Evolutionary conservation across 192 early-diverging fungal genomes (phyloP).

Genomic region (Backusella tuberculispora): DNA sequence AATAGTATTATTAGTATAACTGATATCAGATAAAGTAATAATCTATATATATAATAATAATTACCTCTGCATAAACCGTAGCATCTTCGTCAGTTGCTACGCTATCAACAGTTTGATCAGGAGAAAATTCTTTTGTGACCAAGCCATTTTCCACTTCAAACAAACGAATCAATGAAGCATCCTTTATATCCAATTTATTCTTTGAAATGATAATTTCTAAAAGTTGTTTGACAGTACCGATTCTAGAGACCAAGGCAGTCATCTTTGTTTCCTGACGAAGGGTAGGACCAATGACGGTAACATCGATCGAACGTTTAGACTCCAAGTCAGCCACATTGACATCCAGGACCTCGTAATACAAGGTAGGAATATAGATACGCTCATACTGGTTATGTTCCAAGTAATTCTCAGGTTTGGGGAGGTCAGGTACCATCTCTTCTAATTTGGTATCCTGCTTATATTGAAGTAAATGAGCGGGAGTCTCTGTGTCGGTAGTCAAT

Average conservation of each 20-base stretch:
- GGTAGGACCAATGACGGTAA: constrained; percentile 67
- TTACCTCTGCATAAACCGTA: constrained; percentile 64
- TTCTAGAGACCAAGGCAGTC: constrained; percentile 15
- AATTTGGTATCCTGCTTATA: constrained; percentile 16
- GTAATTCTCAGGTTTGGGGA: constrained; percentile 17
- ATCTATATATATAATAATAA: background rate
- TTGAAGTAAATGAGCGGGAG: constrained; percentile 27
- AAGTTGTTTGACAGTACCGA: constrained; percentile 13
- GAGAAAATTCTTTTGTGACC: constrained; percentile 35
- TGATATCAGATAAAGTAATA: background rate
- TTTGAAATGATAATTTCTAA: constrained; percentile 11
- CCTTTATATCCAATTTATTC: constrained; percentile 22
- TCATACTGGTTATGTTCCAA: constrained; percentile 12
- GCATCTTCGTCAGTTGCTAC: constrained; percentile 25
- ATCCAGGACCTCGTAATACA: constrained; percentile 89
- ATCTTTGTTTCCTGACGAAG: constrained; percentile 65
- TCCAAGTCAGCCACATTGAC: constrained; percentile 82
- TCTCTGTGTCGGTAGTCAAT: constrained; percentile 54
- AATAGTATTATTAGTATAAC: background rate
- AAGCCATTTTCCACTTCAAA: constrained; percentile 27
- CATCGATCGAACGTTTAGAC: constrained; percentile 70
- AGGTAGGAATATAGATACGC: constrained; percentile 26
- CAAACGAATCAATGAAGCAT: constrained; percentile 18
- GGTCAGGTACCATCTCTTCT: constrained; percentile 43
- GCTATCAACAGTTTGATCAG: constrained; percentile 31